These are phyloP conservation scores for Fusarium equiseti DNA, from an alignment of 2,329 filamentous ascomycete species.

Conservation along the genomic window DNA sequence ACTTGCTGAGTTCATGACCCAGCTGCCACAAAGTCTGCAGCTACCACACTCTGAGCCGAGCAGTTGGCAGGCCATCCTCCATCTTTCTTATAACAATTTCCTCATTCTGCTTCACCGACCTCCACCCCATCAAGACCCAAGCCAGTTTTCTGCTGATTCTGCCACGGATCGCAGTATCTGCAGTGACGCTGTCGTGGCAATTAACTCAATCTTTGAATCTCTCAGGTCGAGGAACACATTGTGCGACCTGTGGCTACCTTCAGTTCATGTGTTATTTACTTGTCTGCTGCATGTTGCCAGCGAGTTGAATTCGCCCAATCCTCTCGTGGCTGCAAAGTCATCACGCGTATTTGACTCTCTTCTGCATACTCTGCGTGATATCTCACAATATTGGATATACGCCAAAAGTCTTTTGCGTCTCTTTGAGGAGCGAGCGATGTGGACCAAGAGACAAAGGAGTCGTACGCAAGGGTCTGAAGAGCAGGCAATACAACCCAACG, in stretches of 20 bases:
- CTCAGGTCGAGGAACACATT: constrained; percentile 41
- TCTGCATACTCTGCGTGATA: constrained; percentile 45
- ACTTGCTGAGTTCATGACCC: constrained; percentile 49
- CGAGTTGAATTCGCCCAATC: constrained; percentile 48
- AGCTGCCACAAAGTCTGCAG: constrained; percentile 47
- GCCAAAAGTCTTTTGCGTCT: constrained; percentile 49
- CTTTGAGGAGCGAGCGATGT: constrained; percentile 46
- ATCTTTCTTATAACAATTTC: constrained; percentile 53
- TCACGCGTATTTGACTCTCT: constrained; percentile 48
- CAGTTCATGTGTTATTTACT: constrained; percentile 49
- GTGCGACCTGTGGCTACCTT: constrained; percentile 47
- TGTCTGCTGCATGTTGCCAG: constrained; percentile 48
- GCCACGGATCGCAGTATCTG: constrained; percentile 50
- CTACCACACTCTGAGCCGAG: constrained; percentile 37
- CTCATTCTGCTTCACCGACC: constrained; percentile 53
- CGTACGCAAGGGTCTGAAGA: constrained; percentile 13
- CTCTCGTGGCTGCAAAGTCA: constrained; percentile 50
- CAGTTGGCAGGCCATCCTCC: constrained; percentile 50
- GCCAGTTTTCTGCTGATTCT: constrained; percentile 18
- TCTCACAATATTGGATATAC: constrained; percentile 51
- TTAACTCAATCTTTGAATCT: constrained; percentile 50
- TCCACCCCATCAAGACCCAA: constrained; percentile 36
- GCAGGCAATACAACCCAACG: constrained; percentile 1
- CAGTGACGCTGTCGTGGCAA: constrained; percentile 45
- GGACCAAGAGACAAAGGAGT: constrained; percentile 21